These are phyloP conservation scores for Fusarium robinianum DNA, from an alignment of 2,329 filamentous ascomycete genomes.

Conservation along the genomic window DNA sequence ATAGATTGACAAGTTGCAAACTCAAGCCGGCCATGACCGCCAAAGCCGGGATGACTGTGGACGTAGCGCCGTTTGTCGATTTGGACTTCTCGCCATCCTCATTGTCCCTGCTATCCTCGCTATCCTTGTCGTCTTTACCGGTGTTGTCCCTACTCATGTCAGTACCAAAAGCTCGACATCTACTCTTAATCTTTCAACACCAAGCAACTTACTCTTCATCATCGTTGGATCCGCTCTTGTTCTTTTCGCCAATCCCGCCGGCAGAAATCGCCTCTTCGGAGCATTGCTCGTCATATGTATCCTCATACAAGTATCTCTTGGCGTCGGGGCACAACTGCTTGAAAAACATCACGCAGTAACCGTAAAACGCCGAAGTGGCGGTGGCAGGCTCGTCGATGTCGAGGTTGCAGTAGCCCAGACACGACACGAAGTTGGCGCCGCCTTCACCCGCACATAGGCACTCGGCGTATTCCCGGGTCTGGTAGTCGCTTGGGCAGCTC, in stretches of 20 bases:
- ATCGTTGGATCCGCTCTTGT: neutral
- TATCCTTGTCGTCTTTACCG: neutral
- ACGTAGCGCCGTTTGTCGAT: neutral
- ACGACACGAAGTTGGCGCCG: slow-evolving; percentile 1
- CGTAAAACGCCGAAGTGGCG: neutral
- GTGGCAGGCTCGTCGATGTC: neutral
- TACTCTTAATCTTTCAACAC: neutral
- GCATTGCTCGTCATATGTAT: neutral
- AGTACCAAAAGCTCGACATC: neutral
- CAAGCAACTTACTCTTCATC: neutral
- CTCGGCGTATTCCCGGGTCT: slow-evolving; percentile 3
- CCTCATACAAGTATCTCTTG: neutral
- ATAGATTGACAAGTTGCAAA: slow-evolving; percentile 1
- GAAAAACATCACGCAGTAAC: slow-evolving; percentile 4
- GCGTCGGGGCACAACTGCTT: slow-evolving; percentile 2
- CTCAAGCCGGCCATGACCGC: neutral
- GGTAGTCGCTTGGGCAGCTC: slow-evolving; percentile 5
- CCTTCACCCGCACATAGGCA: slow-evolving; percentile 4
- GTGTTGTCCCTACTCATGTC: neutral
- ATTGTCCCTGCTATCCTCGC: neutral
- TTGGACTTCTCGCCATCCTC: neutral
- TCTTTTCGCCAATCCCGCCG: slow-evolving; percentile 1
- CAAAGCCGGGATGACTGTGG: neutral
- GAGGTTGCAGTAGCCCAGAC: neutral
- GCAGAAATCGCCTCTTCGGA: slow-evolving; percentile 3